A percentile compares a stretch with the other conserved stretches of the same genome.
Evolutionary conservation across 164 flowering plant species (phyloP).

Genomic region (Annona squamosa): DNA sequence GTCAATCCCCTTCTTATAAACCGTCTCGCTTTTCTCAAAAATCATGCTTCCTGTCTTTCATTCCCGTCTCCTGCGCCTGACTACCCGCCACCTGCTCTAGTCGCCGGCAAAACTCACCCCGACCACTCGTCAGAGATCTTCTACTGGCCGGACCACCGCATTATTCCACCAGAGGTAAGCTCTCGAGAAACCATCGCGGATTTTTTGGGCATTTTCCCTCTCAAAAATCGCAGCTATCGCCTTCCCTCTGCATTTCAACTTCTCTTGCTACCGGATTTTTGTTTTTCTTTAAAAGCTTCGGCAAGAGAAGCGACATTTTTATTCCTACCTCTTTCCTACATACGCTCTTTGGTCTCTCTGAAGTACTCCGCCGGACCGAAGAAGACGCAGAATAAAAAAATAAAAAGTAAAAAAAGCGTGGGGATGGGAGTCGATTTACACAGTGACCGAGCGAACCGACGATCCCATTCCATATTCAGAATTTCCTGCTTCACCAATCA

Average conservation of each 20-base stretch:
- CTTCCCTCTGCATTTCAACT: background rate
- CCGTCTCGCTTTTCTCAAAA: background rate
- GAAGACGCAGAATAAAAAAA: too few relatives aligned
- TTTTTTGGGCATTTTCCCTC: background rate
- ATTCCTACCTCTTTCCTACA: too few relatives aligned
- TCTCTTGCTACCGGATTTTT: too few relatives aligned
- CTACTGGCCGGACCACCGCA: background rate
- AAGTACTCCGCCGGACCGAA: too few relatives aligned
- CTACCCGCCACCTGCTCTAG: background rate
- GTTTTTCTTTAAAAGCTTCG: too few relatives aligned
- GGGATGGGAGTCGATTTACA: too few relatives aligned
- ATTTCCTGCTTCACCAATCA: too few relatives aligned
- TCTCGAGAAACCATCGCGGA: background rate
- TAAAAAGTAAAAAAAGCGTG: too few relatives aligned
- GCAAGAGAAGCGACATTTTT: too few relatives aligned
- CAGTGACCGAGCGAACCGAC: too few relatives aligned
- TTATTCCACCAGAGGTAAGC: background rate
- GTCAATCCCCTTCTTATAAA: background rate
- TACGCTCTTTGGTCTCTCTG: too few relatives aligned
- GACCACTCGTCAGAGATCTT: background rate
- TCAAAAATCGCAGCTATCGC: background rate
- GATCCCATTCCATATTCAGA: too few relatives aligned
- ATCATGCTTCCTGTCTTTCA: background rate
- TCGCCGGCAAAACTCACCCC: background rate
- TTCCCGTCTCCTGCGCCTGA: background rate